These are phyloP conservation scores for Chenopodium berlandieri DNA, from an alignment of 148 eudicot species.

Conservation along the genomic window DNA sequence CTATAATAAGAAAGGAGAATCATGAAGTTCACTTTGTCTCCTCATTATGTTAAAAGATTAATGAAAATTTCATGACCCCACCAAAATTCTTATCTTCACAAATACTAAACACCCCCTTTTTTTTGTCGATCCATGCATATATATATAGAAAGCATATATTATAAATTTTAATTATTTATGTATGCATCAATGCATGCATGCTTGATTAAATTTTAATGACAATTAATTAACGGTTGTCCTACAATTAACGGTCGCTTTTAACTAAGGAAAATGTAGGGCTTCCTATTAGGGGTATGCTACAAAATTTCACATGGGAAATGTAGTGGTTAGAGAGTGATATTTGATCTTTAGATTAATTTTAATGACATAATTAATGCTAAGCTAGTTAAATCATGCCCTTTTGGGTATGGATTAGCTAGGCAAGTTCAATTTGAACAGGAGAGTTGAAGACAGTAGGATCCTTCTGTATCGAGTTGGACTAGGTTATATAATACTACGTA, in stretches of 20 bases:
- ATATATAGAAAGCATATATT: too few species aligned
- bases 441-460: too few species aligned
- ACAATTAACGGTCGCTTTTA: neutral
- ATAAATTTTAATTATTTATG: too few species aligned
- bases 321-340: neutral
- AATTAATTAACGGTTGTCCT: neutral
- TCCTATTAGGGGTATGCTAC: neutral
- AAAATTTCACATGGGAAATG: neutral
- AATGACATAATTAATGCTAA: neutral
- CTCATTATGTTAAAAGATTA: neutral
- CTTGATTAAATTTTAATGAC: neutral
- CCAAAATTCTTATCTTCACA: constrained; percentile 1
- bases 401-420: neutral
- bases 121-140: neutral
- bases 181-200: neutral
- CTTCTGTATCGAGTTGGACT: too few species aligned
- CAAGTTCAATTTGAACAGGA: too few species aligned
- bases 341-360: neutral
- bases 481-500: too few species aligned
- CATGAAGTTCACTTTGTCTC: neutral
- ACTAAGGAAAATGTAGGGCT: neutral
- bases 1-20: neutral
- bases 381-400: neutral
- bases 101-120: neutral
- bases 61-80: neutral